Percentiles rank a stretch among this genome's conserved stretches.
phyloP scores from a whole-genome alignment of 495 filamentous ascomycete genomes.

The Penicillium nucicola region DNA sequence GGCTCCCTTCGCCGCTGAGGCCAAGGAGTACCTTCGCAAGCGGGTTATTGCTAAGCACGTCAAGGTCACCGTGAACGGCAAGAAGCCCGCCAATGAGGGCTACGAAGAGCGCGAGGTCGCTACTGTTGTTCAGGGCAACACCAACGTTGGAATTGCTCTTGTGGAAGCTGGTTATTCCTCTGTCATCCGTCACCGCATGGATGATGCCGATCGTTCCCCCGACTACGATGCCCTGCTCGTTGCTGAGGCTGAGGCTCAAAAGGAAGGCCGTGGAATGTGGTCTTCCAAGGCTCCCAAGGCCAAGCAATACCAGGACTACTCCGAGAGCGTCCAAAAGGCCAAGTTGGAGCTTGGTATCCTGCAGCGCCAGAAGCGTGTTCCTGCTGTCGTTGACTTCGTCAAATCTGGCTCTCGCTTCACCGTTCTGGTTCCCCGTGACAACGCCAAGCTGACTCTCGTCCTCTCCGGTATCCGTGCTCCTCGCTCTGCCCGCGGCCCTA shows the following conservation, averaged over 20 bases:
- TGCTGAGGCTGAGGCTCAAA: constrained; percentile 81
- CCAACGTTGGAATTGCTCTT: constrained; percentile 79
- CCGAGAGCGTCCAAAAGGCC: constrained; percentile 88
- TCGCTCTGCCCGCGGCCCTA: constrained; percentile 73
- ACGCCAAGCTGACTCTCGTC: constrained; percentile 91
- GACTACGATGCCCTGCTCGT: constrained; percentile 91
- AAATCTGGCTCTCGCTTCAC: constrained; percentile 94
- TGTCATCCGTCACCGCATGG: constrained; percentile 88
- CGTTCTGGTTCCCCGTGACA: constrained; percentile 86
- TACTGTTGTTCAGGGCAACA: constrained; percentile 76
- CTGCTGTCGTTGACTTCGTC: constrained; percentile 94
- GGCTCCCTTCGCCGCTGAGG: constrained; percentile 82
- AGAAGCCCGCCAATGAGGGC: constrained; percentile 82
- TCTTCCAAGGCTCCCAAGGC: constrained; percentile 74
- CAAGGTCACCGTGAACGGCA: constrained; percentile 80
- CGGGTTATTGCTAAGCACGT: constrained; percentile 95
- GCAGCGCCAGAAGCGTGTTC: constrained; percentile 86
- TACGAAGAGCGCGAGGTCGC: constrained; percentile 94
- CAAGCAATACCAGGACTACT: constrained; percentile 82
- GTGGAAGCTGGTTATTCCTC: constrained; percentile 91
- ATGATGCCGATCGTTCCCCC: constrained; percentile 86
- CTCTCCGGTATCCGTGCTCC: constrained; percentile 94
- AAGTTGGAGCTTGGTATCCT: constrained; percentile 87
- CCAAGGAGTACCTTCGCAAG: constrained; percentile 94
- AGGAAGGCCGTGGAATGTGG: constrained; percentile 93